Evolutionary conservation across 345 rosid species (phyloP).

Genomic region (Aquilaria malaccensis): DNA sequence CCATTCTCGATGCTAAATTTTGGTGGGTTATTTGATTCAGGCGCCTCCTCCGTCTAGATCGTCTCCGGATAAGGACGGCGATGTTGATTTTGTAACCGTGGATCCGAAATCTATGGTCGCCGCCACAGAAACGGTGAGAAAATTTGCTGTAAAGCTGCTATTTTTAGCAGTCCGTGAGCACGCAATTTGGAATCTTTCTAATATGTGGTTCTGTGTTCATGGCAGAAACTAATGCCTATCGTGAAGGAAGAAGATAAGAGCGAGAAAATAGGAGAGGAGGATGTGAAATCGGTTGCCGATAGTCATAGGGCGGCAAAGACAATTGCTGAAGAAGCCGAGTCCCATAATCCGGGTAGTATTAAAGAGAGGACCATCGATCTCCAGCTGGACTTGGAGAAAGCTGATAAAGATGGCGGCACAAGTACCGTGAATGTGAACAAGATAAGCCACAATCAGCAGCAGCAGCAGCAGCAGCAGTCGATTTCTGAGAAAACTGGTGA

Average conservation of each 20-base stretch:
- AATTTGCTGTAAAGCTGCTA: background rate
- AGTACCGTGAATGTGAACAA: conserved; percentile 27
- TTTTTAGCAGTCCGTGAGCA: too few relatives aligned
- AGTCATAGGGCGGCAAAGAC: conserved; percentile 31
- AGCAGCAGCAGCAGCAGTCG: conserved; percentile 42
- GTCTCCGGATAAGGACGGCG: conserved; percentile 80
- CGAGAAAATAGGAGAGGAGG: conserved; percentile 29
- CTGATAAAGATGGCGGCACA: conserved; percentile 42
- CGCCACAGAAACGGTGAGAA: conserved; percentile 65
- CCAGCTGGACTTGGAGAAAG: conserved; percentile 70
- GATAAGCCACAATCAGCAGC: conserved; percentile 40
- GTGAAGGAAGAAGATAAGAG: conserved; percentile 40
- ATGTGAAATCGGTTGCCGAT: conserved; percentile 31
- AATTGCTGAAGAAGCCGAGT: conserved; percentile 32
- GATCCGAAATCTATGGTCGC: conserved; percentile 53
- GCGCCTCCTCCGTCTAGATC: conserved; percentile 86
- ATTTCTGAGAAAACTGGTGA: conserved; percentile 54
- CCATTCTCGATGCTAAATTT: too few relatives aligned
- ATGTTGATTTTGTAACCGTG: conserved; percentile 45
- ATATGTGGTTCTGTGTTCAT: background rate
- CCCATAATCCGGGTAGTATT: conserved; percentile 30
- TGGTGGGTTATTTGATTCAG: conserved; percentile 24
- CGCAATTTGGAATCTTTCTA: background rate
- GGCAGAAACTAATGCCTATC: conserved; percentile 50
- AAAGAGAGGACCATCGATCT: conserved; percentile 63